A percentile compares a stretch with the other conserved stretches of the same genome.
These are phyloP conservation scores for Starmerella tilneyi DNA, from an alignment of 805 yeast species.

Conservation along the genomic window DNA sequence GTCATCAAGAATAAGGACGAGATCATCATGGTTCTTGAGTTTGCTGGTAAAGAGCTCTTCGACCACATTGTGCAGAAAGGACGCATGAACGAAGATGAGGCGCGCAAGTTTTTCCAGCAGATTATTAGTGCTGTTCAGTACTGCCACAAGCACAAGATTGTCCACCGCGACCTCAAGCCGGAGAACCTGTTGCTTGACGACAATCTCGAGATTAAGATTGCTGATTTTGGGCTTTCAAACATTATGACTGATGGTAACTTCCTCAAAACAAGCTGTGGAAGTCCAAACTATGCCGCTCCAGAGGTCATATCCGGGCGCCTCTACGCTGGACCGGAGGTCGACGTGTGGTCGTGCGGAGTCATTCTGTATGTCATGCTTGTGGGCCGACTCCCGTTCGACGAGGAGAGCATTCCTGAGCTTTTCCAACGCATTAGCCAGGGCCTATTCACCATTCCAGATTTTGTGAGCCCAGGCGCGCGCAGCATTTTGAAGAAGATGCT, in stretches of 20 bases:
- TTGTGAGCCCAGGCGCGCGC: constrained; percentile 75
- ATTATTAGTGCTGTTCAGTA: constrained; percentile 93
- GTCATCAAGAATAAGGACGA: constrained; percentile 92
- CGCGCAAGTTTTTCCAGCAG: constrained; percentile 88
- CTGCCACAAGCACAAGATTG: constrained; percentile 93
- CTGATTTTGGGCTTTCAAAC: constrained; percentile 89
- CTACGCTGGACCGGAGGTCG: constrained; percentile 97
- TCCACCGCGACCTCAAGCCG: constrained; percentile 92
- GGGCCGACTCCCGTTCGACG: constrained; percentile 92
- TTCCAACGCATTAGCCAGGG: constrained; percentile 90
- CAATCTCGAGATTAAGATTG: constrained; percentile 82
- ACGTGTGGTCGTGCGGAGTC: constrained; percentile 96
- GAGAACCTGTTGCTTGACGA: constrained; percentile 86
- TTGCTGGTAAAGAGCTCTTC: constrained; percentile 90
- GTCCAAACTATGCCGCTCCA: constrained; percentile 96
- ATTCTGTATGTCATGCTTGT: constrained; percentile 91
- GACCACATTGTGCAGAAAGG: constrained; percentile 93
- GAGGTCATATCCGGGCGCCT: constrained; percentile 90
- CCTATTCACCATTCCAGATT: constrained; percentile 81
- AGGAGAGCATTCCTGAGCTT: constrained; percentile 87
- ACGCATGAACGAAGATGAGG: constrained; percentile 83
- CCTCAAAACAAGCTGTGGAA: constrained; percentile 87
- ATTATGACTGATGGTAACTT: constrained; percentile 97
- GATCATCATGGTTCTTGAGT: constrained; percentile 94
- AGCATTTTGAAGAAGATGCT: constrained; percentile 76